Conservation (phyloP, 495 filamentous ascomycete genomes). For the Immersiella caudata region DNA sequence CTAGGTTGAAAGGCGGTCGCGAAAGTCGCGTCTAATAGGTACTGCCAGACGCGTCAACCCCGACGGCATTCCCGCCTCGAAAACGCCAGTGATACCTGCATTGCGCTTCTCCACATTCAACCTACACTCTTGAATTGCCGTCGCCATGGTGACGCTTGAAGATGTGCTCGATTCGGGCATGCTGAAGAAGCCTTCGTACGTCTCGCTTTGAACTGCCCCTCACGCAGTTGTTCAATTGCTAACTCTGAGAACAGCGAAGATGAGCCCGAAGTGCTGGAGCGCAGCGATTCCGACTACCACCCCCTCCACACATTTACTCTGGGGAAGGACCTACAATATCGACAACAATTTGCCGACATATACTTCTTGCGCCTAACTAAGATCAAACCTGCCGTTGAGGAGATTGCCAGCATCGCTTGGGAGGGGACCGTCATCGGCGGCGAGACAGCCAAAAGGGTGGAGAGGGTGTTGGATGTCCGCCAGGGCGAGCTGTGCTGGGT, state of each 20-base stretch:
- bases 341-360: constrained; percentile 96
- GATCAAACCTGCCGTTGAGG: constrained; percentile 82
- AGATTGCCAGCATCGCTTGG: constrained; percentile 75
- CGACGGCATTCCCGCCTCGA: neutral
- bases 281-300: constrained; percentile 67
- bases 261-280: constrained; percentile 39
- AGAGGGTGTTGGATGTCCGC: constrained; percentile 90
- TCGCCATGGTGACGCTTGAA: constrained; percentile 39
- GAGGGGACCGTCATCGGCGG: constrained; percentile 75
- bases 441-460: constrained; percentile 72
- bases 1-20: constrained; percentile 1
- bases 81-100: neutral
- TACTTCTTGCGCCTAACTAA: constrained; percentile 91
- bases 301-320: constrained; percentile 74
- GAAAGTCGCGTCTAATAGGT: constrained; percentile 17
- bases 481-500: constrained; percentile 98
- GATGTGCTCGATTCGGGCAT: constrained; percentile 30
- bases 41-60: constrained; percentile 6
- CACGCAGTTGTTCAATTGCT: neutral
- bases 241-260: constrained; percentile 41
- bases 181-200: constrained; percentile 39
- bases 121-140: neutral
- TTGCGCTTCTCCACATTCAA: neutral
- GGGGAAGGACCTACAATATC: constrained; percentile 73
- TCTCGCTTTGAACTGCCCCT: constrained; percentile 10